Conservation (phyloP, 306 rosid species). For the Echinosophora koreensis region DNA sequence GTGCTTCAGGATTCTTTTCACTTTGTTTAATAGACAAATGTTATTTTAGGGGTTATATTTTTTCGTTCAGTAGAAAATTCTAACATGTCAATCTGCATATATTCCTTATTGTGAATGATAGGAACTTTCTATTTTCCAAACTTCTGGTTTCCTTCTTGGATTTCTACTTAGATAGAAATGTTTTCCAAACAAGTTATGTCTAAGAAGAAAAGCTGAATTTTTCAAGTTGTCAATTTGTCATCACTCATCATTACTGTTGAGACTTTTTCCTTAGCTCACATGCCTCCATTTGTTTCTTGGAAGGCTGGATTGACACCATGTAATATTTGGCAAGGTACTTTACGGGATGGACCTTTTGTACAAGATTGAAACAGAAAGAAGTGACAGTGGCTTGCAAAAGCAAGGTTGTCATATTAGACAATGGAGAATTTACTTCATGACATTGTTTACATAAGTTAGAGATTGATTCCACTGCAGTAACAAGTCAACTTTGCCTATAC, state of each 20-base stretch:
- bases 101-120: neutral
- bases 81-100: neutral
- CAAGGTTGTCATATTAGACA: too few relatives aligned
- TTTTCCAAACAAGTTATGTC: too few relatives aligned
- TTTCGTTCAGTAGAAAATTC: neutral
- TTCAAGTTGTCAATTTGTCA: too few relatives aligned
- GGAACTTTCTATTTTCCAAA: neutral
- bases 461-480: too few relatives aligned
- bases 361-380: slow-evolving; percentile 60
- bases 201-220: too few relatives aligned
- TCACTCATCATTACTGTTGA: neutral
- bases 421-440: too few relatives aligned
- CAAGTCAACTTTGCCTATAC: too few relatives aligned
- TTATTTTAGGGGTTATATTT: neutral
- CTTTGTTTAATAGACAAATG: neutral
- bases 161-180: too few relatives aligned
- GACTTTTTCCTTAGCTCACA: slow-evolving; percentile 15
- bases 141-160: neutral
- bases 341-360: slow-evolving; percentile 55
- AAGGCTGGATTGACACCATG: slow-evolving; percentile 89
- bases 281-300: slow-evolving; percentile 38
- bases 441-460: too few relatives aligned
- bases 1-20: neutral
- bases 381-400: slow-evolving; percentile 52
- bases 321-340: slow-evolving; percentile 60